phyloP scores from a whole-genome alignment of 495 filamentous ascomycete genomes.

The Usnea hakonensis region DNA sequence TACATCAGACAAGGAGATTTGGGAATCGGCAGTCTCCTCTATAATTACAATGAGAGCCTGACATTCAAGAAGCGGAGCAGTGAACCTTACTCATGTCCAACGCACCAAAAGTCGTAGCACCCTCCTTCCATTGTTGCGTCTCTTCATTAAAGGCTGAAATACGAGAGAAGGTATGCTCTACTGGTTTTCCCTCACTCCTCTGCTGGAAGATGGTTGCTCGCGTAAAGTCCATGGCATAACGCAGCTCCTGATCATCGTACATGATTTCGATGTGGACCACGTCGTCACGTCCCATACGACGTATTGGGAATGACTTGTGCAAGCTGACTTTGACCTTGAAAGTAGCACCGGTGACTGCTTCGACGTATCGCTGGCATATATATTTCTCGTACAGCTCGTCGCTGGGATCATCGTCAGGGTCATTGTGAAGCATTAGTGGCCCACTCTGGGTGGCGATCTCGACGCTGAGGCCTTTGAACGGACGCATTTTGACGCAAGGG shows the following conservation, averaged over 20 bases:
- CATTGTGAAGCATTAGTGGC: slow-evolving; percentile 13
- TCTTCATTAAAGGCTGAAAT: neutral
- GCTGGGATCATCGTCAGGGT: slow-evolving; percentile 16
- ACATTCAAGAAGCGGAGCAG: no score
- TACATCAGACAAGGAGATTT: neutral
- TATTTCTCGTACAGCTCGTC: neutral
- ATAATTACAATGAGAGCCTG: neutral
- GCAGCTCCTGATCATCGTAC: slow-evolving; percentile 3
- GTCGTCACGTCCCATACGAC: neutral
- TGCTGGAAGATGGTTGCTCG: neutral
- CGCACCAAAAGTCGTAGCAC: slow-evolving; percentile 9
- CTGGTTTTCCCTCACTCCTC: neutral
- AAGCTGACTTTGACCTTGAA: slow-evolving; percentile 17
- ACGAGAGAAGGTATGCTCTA: neutral
- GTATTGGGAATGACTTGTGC: neutral
- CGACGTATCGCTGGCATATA: slow-evolving; percentile 16
- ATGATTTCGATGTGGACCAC: neutral
- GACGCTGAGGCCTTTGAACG: slow-evolving; percentile 7
- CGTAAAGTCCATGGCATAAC: neutral
- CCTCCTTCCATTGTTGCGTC: neutral
- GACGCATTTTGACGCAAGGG: no score
- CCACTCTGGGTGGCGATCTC: slow-evolving; percentile 10
- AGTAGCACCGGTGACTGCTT: slow-evolving; percentile 16
- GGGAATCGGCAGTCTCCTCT: slow-evolving; percentile 1
- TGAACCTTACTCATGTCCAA: slow-evolving; percentile 7